phyloP scores from a whole-genome alignment of 306 rosid genomes.

The Rosa chinensis region DNA sequence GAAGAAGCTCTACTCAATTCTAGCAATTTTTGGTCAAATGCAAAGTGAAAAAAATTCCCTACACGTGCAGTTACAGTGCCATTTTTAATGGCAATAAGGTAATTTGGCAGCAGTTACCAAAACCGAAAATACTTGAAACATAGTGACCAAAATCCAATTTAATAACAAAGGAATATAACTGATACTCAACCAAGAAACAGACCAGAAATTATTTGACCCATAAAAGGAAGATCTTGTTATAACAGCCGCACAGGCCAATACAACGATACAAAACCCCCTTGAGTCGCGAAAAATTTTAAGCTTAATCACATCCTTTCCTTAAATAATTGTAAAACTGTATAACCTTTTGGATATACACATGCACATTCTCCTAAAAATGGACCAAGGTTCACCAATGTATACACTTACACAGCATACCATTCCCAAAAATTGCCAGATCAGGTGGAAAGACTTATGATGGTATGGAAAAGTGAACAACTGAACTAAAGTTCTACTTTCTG shows the following conservation, averaged over 20 bases:
- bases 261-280: background rate
- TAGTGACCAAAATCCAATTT: background rate
- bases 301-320: too few relatives aligned
- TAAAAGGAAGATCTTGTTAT: background rate
- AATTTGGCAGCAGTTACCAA: background rate
- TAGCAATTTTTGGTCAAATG: too few relatives aligned
- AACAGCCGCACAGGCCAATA: background rate
- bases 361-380: background rate
- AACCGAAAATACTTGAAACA: background rate
- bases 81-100: background rate
- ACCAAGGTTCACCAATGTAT: background rate
- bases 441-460: background rate
- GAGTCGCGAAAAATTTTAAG: too few relatives aligned
- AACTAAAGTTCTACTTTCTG: background rate
- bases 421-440: background rate
- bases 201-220: background rate
- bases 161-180: background rate
- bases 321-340: too few relatives aligned
- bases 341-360: too few relatives aligned
- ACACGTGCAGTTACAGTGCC: background rate
- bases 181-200: background rate
- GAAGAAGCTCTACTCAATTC: too few relatives aligned
- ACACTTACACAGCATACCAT: background rate
- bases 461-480: background rate
- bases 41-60: background rate